phyloP scores from a whole-genome alignment of 768 basidiomycete species.

The Kwoniella sp. region DNA sequence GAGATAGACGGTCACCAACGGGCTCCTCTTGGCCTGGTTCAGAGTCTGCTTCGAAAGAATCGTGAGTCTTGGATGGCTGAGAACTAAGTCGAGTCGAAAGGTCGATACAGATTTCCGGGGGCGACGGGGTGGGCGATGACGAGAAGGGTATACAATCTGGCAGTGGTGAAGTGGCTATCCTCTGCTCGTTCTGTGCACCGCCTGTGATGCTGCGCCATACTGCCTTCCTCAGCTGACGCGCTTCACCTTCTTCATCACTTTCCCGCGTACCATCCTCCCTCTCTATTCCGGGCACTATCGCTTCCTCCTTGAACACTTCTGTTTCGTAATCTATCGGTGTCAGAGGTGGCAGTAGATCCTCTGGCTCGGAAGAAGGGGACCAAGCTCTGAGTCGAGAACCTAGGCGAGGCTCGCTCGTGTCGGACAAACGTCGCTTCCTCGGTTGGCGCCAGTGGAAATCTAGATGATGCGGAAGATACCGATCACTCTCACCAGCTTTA shows the following conservation, averaged over 20 bases:
- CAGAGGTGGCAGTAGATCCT: background rate
- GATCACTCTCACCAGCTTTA: too few relatives aligned
- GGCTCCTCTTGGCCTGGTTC: too few relatives aligned
- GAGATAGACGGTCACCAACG: too few relatives aligned
- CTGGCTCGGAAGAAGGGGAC: background rate
- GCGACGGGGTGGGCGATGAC: background rate
- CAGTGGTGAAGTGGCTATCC: background rate
- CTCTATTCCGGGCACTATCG: background rate
- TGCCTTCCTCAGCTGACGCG: background rate
- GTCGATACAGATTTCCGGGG: too few relatives aligned
- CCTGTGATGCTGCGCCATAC: background rate
- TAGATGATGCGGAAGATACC: background rate
- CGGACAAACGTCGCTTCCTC: background rate
- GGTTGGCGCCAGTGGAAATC: background rate
- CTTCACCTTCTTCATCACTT: background rate
- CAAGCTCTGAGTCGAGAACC: background rate
- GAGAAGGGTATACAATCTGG: background rate
- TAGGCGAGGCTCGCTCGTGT: background rate
- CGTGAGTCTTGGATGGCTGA: too few relatives aligned
- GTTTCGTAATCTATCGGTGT: too few relatives aligned
- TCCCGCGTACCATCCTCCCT: background rate
- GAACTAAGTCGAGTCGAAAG: too few relatives aligned
- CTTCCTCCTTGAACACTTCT: too few relatives aligned
- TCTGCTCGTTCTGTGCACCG: background rate
- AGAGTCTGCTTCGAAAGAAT: background rate